These are phyloP conservation scores for Myxozyma nipponensis DNA, from an alignment of 805 yeast species.

Conservation along the genomic window DNA sequence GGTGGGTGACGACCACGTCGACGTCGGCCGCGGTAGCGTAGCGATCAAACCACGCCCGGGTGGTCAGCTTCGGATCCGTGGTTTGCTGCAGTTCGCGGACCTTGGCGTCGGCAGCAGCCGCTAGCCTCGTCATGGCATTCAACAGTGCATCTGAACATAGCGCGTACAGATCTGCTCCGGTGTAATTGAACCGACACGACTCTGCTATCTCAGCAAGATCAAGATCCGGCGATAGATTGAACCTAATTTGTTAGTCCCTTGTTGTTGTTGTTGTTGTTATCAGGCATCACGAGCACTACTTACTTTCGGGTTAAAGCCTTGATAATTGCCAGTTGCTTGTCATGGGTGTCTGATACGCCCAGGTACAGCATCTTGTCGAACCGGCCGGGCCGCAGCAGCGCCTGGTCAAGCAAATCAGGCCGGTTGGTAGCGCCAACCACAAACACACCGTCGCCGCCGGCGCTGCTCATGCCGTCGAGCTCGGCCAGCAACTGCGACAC, in stretches of 20 bases:
- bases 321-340: conserved; percentile 78
- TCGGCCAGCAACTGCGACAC: conserved; percentile 94
- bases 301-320: conserved; percentile 84
- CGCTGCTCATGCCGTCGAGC: conserved; percentile 87
- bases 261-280: background rate
- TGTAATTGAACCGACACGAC: conserved; percentile 79
- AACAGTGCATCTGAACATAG: conserved; percentile 93
- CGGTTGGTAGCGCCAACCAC: conserved; percentile 99
- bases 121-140: conserved; percentile 91
- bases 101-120: conserved; percentile 66
- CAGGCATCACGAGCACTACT: conserved; percentile 32
- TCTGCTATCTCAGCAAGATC: conserved; percentile 57
- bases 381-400: conserved; percentile 59
- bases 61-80: conserved; percentile 53
- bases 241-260: conserved; percentile 19
- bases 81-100: conserved; percentile 42
- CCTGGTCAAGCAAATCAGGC: conserved; percentile 93
- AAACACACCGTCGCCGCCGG: conserved; percentile 81
- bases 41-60: conserved; percentile 89
- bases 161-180: conserved; percentile 98
- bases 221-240: conserved; percentile 54
- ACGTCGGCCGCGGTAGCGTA: conserved; percentile 64
- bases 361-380: conserved; percentile 92
- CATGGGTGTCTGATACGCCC: conserved; percentile 89
- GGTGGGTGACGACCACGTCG: conserved; percentile 61